These are phyloP conservation scores for Syzygium aromaticum DNA, from an alignment of 345 rosid genomes.

Conservation along the genomic window DNA sequence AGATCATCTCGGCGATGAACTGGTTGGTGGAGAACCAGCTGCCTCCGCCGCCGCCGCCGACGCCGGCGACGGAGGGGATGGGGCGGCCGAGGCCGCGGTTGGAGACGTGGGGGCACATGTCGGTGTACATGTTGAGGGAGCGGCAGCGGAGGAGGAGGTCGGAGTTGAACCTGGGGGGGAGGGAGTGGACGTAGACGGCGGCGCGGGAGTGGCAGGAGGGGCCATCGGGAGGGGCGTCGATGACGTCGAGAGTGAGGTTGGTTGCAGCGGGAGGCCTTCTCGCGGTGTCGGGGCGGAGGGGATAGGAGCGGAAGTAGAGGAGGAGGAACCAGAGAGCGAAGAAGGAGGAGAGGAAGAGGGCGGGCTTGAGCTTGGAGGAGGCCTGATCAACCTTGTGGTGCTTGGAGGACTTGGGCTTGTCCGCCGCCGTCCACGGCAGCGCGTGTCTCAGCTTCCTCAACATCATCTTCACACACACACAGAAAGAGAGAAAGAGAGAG, in stretches of 20 bases:
- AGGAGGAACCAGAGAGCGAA: slow-evolving; percentile 3
- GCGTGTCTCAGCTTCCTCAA: background rate
- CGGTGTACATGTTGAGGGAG: slow-evolving; percentile 30
- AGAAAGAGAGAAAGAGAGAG: background rate
- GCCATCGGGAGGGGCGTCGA: background rate
- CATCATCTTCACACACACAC: background rate
- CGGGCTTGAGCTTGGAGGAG: background rate
- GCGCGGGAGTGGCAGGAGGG: background rate
- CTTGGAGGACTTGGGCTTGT: background rate
- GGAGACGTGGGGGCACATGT: slow-evolving; percentile 56
- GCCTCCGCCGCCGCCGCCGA: background rate
- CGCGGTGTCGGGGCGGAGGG: background rate
- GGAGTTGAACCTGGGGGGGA: slow-evolving; percentile 41
- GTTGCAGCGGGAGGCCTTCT: background rate
- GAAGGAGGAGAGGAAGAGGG: slow-evolving; percentile 1
- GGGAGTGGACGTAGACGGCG: slow-evolving; percentile 30
- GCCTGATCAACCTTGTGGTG: background rate
- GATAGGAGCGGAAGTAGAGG: background rate
- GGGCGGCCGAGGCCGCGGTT: slow-evolving; percentile 48
- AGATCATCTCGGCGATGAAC: slow-evolving; percentile 55
- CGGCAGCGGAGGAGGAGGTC: slow-evolving; percentile 34
- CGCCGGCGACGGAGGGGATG: background rate
- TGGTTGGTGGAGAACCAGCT: slow-evolving; percentile 52
- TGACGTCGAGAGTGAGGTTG: background rate
- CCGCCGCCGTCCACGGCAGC: background rate